Conservation (phyloP, 1,284 basidiomycete genomes). For the Xerocomus nothofagi region DNA sequence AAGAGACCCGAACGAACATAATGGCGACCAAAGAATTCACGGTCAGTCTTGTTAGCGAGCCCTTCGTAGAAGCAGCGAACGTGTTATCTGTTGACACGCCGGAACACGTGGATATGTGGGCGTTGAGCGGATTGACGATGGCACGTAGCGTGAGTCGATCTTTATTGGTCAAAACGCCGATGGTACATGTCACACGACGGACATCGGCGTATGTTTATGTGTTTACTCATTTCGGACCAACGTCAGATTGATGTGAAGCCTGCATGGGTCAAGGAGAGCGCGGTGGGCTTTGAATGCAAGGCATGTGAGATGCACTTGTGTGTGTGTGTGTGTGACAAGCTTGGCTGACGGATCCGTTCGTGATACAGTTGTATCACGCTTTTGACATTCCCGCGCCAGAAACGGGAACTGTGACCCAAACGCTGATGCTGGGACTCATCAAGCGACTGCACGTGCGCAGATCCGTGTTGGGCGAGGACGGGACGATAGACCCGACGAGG, state of each 20-base stretch:
- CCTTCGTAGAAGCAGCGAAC: conserved; percentile 74
- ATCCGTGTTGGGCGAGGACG: conserved; percentile 51
- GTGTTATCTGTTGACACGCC: conserved; percentile 68
- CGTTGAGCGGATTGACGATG: conserved; percentile 68
- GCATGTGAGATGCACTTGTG: conserved; percentile 38
- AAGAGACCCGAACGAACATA: conserved; percentile 73
- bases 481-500: conserved; percentile 57
- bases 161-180: conserved; percentile 10
- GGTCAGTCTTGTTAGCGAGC: conserved; percentile 75
- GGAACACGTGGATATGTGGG: conserved; percentile 68
- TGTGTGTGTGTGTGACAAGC: background rate
- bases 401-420: conserved; percentile 47
- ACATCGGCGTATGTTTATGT: conserved; percentile 1
- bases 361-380: conserved; percentile 50
- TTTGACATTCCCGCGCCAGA: conserved; percentile 52
- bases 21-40: conserved; percentile 68
- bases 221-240: conserved; percentile 16
- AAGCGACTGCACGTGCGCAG: conserved; percentile 61
- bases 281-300: conserved; percentile 73
- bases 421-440: conserved; percentile 65
- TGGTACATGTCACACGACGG: conserved; percentile 17
- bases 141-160: conserved; percentile 52
- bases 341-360: conserved; percentile 7
- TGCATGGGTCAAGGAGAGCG: conserved; percentile 69
- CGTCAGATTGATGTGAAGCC: conserved; percentile 53